These are phyloP conservation scores for Aphanomyces invadans DNA, from an alignment of 352 stramenopile genomes.

Conservation along the genomic window DNA sequence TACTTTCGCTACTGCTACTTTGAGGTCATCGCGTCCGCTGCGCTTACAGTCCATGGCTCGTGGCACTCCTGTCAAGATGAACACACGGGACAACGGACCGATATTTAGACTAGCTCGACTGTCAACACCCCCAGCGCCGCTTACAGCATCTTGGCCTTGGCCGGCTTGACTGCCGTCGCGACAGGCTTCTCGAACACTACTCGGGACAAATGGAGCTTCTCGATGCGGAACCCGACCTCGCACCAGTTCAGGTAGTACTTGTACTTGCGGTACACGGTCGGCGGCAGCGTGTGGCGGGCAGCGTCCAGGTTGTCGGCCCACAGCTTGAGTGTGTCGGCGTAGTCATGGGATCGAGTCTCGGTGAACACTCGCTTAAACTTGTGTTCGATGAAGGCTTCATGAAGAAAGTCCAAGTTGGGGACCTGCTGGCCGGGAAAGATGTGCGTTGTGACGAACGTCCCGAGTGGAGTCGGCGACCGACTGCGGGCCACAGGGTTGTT, in stretches of 20 bases:
- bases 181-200: constrained; percentile 16
- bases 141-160: neutral
- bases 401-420: constrained; percentile 22
- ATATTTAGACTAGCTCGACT: no score
- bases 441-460: constrained; percentile 34
- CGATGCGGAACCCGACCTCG: constrained; percentile 19
- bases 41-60: no score
- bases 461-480: constrained; percentile 28
- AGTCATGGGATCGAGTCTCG: constrained; percentile 14
- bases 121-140: no score
- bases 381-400: constrained; percentile 16
- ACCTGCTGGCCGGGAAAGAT: constrained; percentile 33
- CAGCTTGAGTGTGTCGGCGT: constrained; percentile 14
- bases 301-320: constrained; percentile 15
- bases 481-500: constrained; percentile 26
- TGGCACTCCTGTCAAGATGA: no score
- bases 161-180: neutral
- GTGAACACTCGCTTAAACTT: constrained; percentile 21
- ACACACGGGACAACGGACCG: no score
- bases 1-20: no score
- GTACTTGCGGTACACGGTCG: constrained; percentile 24
- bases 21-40: no score
- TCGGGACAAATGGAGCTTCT: constrained; percentile 17
- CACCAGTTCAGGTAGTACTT: constrained; percentile 24
- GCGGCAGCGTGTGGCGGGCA: constrained; percentile 1